Conservation (phyloP, 257 asterid species). For the Solanum lycopersicoides region DNA sequence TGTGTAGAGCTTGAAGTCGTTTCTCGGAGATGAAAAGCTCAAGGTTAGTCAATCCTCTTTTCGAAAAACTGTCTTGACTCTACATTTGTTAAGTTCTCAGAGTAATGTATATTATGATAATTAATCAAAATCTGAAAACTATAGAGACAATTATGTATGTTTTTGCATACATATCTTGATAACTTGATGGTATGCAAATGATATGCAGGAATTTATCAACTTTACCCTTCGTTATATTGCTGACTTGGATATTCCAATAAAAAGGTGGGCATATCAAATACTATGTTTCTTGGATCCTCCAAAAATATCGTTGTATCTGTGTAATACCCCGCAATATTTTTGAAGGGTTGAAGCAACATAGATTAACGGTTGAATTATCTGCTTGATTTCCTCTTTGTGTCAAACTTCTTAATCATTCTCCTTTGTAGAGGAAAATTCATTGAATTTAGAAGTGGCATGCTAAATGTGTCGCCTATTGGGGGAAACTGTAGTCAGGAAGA, state of each 20-base stretch:
- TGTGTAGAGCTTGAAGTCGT: constrained; percentile 75
- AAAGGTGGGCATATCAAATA: constrained; percentile 45
- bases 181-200: constrained; percentile 1
- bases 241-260: constrained; percentile 90
- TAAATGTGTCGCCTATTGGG: constrained; percentile 94
- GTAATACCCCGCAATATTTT: neutral
- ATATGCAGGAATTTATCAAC: constrained; percentile 77
- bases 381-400: neutral
- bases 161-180: neutral
- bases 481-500: constrained; percentile 90
- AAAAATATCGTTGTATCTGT: neutral
- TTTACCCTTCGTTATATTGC: constrained; percentile 85
- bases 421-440: constrained; percentile 76
- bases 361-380: neutral
- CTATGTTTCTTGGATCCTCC: neutral
- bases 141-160: neutral
- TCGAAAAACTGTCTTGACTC: too few relatives aligned
- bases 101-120: too few relatives aligned
- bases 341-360: neutral
- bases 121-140: too few relatives aligned
- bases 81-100: too few relatives aligned
- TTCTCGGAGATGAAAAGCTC: constrained; percentile 80
- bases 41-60: constrained; percentile 34
- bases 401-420: neutral
- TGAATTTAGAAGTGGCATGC: constrained; percentile 92